These are phyloP conservation scores for Xylariaceae sp. DNA, from an alignment of 2,329 filamentous ascomycete species.

Conservation along the genomic window DNA sequence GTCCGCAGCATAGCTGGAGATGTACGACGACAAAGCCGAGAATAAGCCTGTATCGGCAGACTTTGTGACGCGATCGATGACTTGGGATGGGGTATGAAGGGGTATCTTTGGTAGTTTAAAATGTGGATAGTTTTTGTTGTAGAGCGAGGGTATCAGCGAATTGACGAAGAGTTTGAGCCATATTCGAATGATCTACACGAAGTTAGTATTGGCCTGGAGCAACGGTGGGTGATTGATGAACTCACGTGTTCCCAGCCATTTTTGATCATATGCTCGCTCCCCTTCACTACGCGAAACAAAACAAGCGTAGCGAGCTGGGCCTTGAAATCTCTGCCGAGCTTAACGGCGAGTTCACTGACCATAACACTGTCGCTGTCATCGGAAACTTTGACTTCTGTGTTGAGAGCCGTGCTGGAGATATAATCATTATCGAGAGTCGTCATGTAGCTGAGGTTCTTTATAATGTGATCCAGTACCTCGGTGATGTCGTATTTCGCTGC, in stretches of 20 bases:
- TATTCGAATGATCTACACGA: constrained; percentile 70
- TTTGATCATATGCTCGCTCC: constrained; percentile 71
- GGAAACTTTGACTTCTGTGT: constrained; percentile 90
- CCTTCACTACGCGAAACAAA: constrained; percentile 85
- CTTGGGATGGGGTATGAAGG: constrained; percentile 81
- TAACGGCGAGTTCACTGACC: constrained; percentile 96
- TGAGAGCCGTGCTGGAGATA: constrained; percentile 77
- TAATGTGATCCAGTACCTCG: constrained; percentile 86
- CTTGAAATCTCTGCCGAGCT: constrained; percentile 88
- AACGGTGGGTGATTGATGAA: constrained; percentile 7
- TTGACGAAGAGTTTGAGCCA: constrained; percentile 96
- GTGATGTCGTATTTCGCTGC: constrained; percentile 76
- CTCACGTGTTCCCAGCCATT: constrained; percentile 74
- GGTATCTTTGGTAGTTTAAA: constrained; percentile 77
- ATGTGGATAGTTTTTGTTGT: constrained; percentile 54
- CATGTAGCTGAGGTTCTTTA: constrained; percentile 85
- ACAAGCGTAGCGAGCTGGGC: constrained; percentile 91
- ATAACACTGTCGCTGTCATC: constrained; percentile 76
- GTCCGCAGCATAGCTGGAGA: constrained; percentile 97
- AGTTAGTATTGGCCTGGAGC: constrained; percentile 34
- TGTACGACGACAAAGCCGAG: constrained; percentile 90
- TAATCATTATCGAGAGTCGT: constrained; percentile 74
- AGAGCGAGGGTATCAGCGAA: constrained; percentile 80
- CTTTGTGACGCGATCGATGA: constrained; percentile 81
- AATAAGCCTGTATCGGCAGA: constrained; percentile 78